A percentile compares a stretch with the other conserved stretches of the same genome.
Conservation (phyloP, 2,329 filamentous ascomycete species). For the Aspergillus persii region DNA sequence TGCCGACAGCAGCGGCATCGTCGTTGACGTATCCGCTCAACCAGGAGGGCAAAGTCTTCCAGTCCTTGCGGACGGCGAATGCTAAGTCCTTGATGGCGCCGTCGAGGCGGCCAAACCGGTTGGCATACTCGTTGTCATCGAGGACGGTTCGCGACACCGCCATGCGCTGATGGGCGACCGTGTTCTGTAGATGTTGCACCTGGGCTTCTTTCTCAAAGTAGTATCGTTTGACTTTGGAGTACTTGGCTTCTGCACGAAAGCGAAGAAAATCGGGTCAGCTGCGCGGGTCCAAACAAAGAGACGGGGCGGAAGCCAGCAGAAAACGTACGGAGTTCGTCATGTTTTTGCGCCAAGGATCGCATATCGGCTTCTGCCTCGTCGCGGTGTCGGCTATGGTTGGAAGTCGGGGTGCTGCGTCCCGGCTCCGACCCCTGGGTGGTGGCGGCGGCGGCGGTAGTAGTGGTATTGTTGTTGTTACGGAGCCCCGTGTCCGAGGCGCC, state of each 20-base stretch:
- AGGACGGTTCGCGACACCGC: conserved; percentile 91
- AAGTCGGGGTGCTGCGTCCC: conserved; percentile 47
- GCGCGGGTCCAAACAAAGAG: conserved; percentile 5
- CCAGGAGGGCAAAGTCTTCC: conserved; percentile 79
- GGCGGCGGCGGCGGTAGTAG: neutral
- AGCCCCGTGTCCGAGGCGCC: conserved; percentile 16
- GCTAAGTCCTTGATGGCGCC: conserved; percentile 92
- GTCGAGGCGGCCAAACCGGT: conserved; percentile 84
- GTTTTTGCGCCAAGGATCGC: conserved; percentile 42
- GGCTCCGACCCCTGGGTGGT: conserved; percentile 34
- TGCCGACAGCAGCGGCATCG: conserved; percentile 80
- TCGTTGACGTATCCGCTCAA: conserved; percentile 75
- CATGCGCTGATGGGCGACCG: conserved; percentile 92
- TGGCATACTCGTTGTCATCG: conserved; percentile 91
- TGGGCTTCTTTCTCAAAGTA: conserved; percentile 92
- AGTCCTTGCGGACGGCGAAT: conserved; percentile 95
- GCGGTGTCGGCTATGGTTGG: conserved; percentile 30
- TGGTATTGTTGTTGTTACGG: conserved; percentile 22
- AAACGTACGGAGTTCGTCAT: conserved; percentile 47
- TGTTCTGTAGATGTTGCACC: conserved; percentile 93
- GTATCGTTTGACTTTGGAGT: conserved; percentile 95
- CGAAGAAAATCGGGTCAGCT: neutral
- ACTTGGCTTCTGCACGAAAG: conserved; percentile 71
- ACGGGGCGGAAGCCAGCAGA: neutral
- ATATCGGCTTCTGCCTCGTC: conserved; percentile 46